Conservation (phyloP, 2,329 filamentous ascomycete genomes). For the Fusarium vanettenii region DNA sequence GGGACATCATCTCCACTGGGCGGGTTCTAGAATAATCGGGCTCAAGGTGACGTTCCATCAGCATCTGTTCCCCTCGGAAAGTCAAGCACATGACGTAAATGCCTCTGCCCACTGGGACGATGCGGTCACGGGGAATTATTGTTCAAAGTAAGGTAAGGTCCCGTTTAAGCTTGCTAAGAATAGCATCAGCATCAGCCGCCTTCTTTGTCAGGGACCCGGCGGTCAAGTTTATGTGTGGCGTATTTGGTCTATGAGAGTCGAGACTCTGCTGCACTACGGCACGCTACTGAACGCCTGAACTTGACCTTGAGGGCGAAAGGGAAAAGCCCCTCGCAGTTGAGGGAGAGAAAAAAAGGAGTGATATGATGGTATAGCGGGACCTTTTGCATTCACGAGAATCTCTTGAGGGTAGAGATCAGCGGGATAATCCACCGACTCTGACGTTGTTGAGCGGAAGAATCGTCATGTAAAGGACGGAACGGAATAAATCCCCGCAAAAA, state of each 20-base stretch:
- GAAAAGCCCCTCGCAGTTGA: not conserved
- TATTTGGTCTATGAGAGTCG: slow-evolving; percentile 5
- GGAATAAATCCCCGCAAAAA: slow-evolving; percentile 3
- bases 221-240: not conserved
- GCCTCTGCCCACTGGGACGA: not conserved
- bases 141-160: not conserved
- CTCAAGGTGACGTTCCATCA: not conserved
- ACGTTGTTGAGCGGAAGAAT: slow-evolving; percentile 4
- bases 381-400: not conserved
- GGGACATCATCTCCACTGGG: not conserved
- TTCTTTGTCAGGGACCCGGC: not conserved
- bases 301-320: not conserved
- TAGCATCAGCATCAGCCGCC: not conserved
- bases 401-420: not conserved
- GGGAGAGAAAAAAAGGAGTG: not conserved
- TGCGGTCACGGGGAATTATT: not conserved
- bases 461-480: not conserved
- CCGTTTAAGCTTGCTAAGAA: not conserved
- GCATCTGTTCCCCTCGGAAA: not conserved
- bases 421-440: not conserved
- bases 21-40: slow-evolving; percentile 10
- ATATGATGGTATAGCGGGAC: not conserved
- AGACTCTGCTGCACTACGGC: not conserved
- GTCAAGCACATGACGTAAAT: slow-evolving; percentile 10
- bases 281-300: not conserved